A percentile compares a stretch with the other conserved stretches of the same genome.
Conservation (phyloP, 2,329 filamentous ascomycete species). For the Akanthomyces lecanii region DNA sequence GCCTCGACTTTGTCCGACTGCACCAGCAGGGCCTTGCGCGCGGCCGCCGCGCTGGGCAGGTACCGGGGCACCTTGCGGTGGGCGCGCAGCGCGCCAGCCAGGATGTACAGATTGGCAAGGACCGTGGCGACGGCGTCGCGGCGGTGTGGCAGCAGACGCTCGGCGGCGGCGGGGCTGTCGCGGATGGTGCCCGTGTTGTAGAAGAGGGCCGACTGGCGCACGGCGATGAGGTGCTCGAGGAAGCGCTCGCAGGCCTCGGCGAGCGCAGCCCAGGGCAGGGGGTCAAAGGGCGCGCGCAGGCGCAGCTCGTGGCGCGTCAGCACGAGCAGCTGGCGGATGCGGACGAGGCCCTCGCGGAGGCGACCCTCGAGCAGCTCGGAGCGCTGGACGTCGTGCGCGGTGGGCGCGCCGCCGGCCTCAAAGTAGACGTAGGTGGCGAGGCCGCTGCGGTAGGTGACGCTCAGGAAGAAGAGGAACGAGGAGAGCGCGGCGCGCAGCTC, state of each 20-base stretch:
- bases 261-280: constrained; percentile 52
- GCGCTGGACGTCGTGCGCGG: constrained; percentile 44
- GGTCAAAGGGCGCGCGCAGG: constrained; percentile 53
- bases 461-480: constrained; percentile 54
- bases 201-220: constrained; percentile 54
- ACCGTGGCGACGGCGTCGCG: constrained; percentile 55
- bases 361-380: constrained; percentile 57
- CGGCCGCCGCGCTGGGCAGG: constrained; percentile 51
- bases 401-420: constrained; percentile 48
- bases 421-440: constrained; percentile 58
- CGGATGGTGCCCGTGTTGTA: constrained; percentile 51
- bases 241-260: constrained; percentile 54
- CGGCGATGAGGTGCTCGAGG: constrained; percentile 55
- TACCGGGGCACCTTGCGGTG: constrained; percentile 50
- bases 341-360: constrained; percentile 56
- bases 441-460: constrained; percentile 52
- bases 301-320: constrained; percentile 57
- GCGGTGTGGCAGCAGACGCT: constrained; percentile 46
- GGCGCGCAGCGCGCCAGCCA: constrained; percentile 51
- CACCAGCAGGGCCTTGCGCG: constrained; percentile 48
- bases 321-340: constrained; percentile 52
- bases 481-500: constrained; percentile 53
- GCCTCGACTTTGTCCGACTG: constrained; percentile 46
- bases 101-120: constrained; percentile 54
- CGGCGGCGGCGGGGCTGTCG: constrained; percentile 45